phyloP scores from a whole-genome alignment of 306 rosid species.

The Myrica gale region DNA sequence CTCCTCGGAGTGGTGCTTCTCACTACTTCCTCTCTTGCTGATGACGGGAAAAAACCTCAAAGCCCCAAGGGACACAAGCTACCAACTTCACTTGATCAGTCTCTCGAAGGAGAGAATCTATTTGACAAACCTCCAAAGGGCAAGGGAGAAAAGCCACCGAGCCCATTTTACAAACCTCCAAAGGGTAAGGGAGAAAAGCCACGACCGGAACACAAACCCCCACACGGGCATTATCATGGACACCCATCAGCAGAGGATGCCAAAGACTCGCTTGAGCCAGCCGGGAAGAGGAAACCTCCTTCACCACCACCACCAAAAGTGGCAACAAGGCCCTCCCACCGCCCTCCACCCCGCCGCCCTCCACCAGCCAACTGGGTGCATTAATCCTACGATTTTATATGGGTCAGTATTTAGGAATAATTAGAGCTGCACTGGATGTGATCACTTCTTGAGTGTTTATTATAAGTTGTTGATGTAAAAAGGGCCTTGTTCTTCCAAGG shows the following conservation, averaged over 20 bases:
- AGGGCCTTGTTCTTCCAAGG: no score
- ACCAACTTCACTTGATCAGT: neutral
- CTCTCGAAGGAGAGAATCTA: neutral
- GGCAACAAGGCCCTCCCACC: neutral
- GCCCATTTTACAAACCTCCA: neutral
- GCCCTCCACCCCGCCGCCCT: neutral
- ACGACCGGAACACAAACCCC: neutral
- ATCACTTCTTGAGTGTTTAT: no score
- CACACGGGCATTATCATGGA: neutral
- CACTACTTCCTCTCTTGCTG: neutral
- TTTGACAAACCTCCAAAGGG: neutral
- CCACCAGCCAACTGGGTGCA: neutral
- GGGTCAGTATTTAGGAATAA: neutral
- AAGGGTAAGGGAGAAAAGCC: neutral
- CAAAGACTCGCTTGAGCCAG: neutral
- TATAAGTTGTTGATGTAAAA: no score
- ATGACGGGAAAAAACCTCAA: neutral
- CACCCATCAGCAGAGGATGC: neutral
- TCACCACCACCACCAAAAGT: neutral
- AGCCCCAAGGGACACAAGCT: neutral
- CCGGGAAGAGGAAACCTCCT: neutral
- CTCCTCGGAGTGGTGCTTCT: constrained; percentile 11
- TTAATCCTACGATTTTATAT: no score
- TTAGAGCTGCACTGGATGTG: neutral
- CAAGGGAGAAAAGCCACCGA: neutral